A percentile compares a stretch with the other conserved stretches of the same genome.
phyloP scores from a whole-genome alignment of 768 basidiomycete species.

The Panaeolus papilionaceus region DNA sequence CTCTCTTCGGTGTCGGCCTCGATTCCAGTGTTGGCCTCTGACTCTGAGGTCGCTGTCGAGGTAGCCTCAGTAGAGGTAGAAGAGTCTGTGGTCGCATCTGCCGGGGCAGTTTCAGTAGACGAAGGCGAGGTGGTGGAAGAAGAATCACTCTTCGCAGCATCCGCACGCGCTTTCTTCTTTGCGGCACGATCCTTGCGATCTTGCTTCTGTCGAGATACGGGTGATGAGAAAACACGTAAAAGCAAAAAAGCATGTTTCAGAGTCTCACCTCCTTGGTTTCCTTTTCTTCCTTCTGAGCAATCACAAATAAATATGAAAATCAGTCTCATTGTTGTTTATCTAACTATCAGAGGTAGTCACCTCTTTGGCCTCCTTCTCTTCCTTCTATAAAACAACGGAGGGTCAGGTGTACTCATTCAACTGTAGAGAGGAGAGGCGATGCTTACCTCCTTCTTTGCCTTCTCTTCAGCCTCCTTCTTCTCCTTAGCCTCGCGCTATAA shows the following conservation, averaged over 20 bases:
- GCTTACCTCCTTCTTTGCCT: conserved; percentile 59
- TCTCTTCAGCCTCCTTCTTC: conserved; percentile 77
- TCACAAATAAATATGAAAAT: conserved; percentile 14
- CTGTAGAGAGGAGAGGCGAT: conserved; percentile 8
- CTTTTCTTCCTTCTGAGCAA: conserved; percentile 54
- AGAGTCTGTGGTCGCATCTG: conserved; percentile 28
- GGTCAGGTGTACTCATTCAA: conserved; percentile 12
- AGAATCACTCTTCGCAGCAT: conserved; percentile 50
- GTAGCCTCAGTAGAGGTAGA: conserved; percentile 35
- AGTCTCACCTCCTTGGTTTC: conserved; percentile 59
- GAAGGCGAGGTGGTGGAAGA: conserved; percentile 37
- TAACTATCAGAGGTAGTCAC: conserved; percentile 34
- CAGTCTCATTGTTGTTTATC: background rate
- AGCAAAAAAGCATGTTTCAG: conserved; percentile 11
- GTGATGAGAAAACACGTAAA: conserved; percentile 21
- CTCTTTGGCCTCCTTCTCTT: conserved; percentile 60
- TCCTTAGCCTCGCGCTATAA: conserved; percentile 80
- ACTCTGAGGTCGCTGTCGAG: conserved; percentile 58
- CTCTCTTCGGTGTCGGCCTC: conserved; percentile 83
- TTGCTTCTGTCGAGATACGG: conserved; percentile 45
- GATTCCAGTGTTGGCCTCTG: conserved; percentile 62
- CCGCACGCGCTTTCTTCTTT: conserved; percentile 48
- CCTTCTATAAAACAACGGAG: conserved; percentile 38
- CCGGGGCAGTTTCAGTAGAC: conserved; percentile 41
- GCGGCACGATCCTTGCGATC: conserved; percentile 51